Evolutionary conservation across 192 early-diverging fungal species (phyloP), one percentile per base, ranked within the genome.

Genomic region (Radiomyces spectabilis): DNA sequence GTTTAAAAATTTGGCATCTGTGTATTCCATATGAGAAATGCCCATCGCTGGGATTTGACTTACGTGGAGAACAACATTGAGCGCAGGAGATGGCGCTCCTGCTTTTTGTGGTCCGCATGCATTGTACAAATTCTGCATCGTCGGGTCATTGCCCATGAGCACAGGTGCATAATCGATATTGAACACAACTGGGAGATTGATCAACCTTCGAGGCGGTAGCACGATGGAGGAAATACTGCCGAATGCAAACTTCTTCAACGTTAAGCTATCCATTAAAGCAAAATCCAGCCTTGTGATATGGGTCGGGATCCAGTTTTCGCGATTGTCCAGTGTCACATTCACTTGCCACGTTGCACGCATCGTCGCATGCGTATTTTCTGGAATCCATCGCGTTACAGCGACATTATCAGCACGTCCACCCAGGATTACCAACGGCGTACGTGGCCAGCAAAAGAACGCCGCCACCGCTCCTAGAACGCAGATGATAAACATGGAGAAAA

Each of bases 321-420:
- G 37, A 13, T 61, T 61, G 16, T 61, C 59, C 19, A 61, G 40
- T 0, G 59, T 61, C 1, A 54, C 52, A 54, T 61, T 61, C n/a
- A 61, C 44, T 9, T 38, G 43, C 59, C 59, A 61, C 2, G 52
- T 45, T 2, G 51, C 43, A 5, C 41, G 42, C 0, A 61, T 34
- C 0, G 15, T 19, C 16, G 59, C 30, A n/a, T 40, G 24, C 34
- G 39, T 10, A 22, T 31, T 19, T 33, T 31, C 39, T 16, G 48
- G 31, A 16, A 51, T 44, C 59, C 59, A 61, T 31, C 27, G 25
- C 2, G 51, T 34, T 0, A 44, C 59, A 21, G 38, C 44, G 0
- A 22, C 18, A 1, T 33, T 48, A 5, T 32, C 59, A 10, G 41
- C 19, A 19, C 42, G 43, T 12, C 34, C 32, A 18, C 59, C 59